A percentile compares a stretch with the other conserved stretches of the same genome.
These are phyloP conservation scores for Musa schizocarpa DNA, from an alignment of 176 grass and related monocot species.

Conservation along the genomic window DNA sequence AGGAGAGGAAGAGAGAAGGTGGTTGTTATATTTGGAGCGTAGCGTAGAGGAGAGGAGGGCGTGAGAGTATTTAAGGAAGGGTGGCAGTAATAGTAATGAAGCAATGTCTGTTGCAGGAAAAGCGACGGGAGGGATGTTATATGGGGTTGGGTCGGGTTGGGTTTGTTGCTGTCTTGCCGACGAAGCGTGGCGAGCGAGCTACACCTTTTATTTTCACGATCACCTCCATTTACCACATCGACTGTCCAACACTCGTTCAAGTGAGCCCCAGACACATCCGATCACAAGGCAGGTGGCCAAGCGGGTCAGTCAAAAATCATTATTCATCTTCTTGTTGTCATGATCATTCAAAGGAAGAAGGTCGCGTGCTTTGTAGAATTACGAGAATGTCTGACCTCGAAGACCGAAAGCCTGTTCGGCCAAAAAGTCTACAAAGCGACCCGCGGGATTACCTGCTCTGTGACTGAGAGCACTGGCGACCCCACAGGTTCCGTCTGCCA, in stretches of 20 bases:
- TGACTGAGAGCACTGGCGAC: neutral
- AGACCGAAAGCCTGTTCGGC: neutral
- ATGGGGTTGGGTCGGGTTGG: neutral
- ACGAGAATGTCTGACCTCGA: neutral
- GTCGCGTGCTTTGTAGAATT: neutral
- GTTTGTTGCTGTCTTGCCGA: neutral
- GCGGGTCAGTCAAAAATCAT: too few species aligned
- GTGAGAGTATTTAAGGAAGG: neutral
- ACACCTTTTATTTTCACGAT: neutral
- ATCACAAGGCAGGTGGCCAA: too few species aligned
- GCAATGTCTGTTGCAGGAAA: neutral
- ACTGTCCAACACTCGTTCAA: too few species aligned
- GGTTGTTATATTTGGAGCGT: conserved; percentile 4
- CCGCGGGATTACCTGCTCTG: neutral
- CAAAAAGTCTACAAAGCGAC: too few species aligned
- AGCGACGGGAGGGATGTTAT: neutral
- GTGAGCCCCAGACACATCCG: too few species aligned
- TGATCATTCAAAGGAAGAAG: too few species aligned
- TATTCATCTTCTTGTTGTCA: too few species aligned
- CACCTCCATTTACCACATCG: neutral
- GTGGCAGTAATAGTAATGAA: neutral
- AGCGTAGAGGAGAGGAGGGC: neutral
- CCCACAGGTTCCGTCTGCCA: too few species aligned
- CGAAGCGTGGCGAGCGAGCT: neutral
- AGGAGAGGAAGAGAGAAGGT: neutral